A percentile compares a stretch with the other conserved stretches of the same genome.
Conservation (phyloP, 2,329 filamentous ascomycete species). For the Claviceps cyperi region DNA sequence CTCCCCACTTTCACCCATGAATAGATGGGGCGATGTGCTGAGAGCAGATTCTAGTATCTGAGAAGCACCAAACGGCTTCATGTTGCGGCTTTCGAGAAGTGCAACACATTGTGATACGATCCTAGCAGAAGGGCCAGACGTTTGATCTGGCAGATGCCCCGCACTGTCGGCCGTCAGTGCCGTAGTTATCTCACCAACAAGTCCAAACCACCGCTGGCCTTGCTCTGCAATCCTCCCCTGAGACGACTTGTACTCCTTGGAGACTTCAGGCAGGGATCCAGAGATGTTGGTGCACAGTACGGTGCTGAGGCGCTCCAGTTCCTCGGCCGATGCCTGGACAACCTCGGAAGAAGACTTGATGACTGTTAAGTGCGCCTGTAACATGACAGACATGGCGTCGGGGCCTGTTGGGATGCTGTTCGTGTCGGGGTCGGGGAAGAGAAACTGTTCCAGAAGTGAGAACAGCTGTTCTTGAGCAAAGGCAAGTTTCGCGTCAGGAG, state of each 20-base stretch:
- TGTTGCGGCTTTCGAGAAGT: conserved; percentile 34
- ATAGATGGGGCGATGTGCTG: conserved; percentile 26
- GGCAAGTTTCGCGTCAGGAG: conserved; percentile 28
- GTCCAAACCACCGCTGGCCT: conserved; percentile 51
- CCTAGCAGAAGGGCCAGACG: conserved; percentile 14
- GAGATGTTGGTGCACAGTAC: conserved; percentile 52
- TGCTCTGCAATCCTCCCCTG: conserved; percentile 54
- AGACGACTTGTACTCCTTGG: conserved; percentile 58
- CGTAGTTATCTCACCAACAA: conserved; percentile 33
- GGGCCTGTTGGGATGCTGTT: conserved; percentile 17
- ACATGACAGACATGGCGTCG: conserved; percentile 25
- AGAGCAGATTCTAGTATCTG: conserved; percentile 26
- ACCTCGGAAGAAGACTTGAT: conserved; percentile 25
- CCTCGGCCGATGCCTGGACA: conserved; percentile 34
- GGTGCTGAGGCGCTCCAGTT: conserved; percentile 50
- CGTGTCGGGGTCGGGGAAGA: conserved; percentile 30
- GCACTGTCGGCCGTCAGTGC: conserved; percentile 12
- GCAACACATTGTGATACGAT: conserved; percentile 23
- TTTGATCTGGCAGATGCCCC: conserved; percentile 15
- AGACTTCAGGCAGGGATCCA: conserved; percentile 67
- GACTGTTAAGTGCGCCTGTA: conserved; percentile 32
- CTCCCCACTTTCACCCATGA: conserved; percentile 17
- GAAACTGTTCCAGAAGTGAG: conserved; percentile 39
- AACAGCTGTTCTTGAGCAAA: conserved; percentile 37
- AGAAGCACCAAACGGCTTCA: conserved; percentile 43